These are phyloP conservation scores for Cyberlindnera misumaiensis DNA, from an alignment of 805 yeast species.

Conservation along the genomic window DNA sequence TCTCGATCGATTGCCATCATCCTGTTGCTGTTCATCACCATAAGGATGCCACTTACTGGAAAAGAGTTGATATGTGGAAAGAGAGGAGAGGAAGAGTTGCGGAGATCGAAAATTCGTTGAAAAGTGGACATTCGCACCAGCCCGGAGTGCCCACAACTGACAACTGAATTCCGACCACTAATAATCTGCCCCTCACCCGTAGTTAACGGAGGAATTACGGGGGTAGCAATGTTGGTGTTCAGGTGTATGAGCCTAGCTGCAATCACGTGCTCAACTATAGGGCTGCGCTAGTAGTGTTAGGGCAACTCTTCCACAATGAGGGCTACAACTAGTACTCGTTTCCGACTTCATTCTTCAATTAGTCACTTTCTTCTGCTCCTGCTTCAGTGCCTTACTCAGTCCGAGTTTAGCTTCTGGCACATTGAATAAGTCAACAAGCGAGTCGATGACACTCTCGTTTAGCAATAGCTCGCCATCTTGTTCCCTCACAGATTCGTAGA, in stretches of 20 bases:
- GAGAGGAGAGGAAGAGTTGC: slow-evolving; percentile 7
- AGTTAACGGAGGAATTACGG: not conserved
- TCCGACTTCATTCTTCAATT: not conserved
- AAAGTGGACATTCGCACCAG: slow-evolving; percentile 4
- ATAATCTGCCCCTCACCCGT: no score
- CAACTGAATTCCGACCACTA: not conserved
- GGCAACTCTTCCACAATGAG: not conserved
- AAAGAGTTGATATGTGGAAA: slow-evolving; percentile 10
- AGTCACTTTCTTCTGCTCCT: slow-evolving; percentile 32
- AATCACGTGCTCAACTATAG: slow-evolving; percentile 10
- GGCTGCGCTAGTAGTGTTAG: slow-evolving; percentile 4
- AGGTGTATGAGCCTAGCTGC: not conserved
- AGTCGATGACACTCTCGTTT: slow-evolving; percentile 38
- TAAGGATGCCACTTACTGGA: slow-evolving; percentile 16
- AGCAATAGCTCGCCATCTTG: slow-evolving; percentile 29
- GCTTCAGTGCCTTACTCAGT: slow-evolving; percentile 45
- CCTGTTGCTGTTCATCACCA: not conserved
- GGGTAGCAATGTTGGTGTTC: not conserved
- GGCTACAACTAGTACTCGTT: not conserved
- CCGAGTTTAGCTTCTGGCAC: slow-evolving; percentile 37
- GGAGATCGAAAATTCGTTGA: slow-evolving; percentile 17
- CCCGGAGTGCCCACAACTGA: not conserved
- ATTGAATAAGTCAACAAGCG: slow-evolving; percentile 37
- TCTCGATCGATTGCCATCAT: no score
- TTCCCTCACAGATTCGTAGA: slow-evolving; percentile 12